Conservation (phyloP, 352 stramenopile genomes). For the Phytophthora ramorum region DNA sequence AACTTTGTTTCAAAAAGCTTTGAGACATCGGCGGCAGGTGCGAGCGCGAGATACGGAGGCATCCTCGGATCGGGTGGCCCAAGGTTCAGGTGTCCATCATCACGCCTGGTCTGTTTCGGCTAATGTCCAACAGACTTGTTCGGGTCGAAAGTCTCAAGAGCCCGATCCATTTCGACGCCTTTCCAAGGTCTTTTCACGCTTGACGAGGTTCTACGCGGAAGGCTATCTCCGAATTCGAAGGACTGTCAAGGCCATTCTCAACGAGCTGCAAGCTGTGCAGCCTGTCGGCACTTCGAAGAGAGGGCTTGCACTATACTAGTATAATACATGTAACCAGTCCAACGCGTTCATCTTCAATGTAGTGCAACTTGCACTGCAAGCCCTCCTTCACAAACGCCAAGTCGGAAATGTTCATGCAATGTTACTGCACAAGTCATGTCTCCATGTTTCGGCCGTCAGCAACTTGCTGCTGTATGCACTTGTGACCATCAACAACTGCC, state of each 20-base stretch:
- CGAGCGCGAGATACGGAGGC: slow-evolving; percentile 21
- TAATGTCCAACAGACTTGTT: not conserved
- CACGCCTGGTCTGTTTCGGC: slow-evolving; percentile 13
- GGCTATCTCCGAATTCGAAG: slow-evolving; percentile 16
- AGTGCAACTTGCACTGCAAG: not conserved
- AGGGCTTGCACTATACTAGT: too few species aligned
- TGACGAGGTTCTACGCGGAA: slow-evolving; percentile 2
- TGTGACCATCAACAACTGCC: slow-evolving; percentile 12
- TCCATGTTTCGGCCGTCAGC: slow-evolving; percentile 17
- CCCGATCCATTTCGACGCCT: slow-evolving; percentile 28
- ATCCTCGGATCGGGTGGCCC: slow-evolving; percentile 24
- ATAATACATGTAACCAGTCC: too few species aligned
- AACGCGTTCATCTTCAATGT: too few species aligned
- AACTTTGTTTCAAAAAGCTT: not conserved
- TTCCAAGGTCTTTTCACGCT: slow-evolving; percentile 27
- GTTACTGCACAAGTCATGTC: slow-evolving; percentile 4
- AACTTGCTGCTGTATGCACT: not conserved
- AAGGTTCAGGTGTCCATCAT: slow-evolving; percentile 17
- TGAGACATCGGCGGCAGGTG: slow-evolving; percentile 10
- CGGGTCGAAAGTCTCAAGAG: slow-evolving; percentile 17
- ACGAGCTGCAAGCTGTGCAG: not conserved
- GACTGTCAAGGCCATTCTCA: too few species aligned
- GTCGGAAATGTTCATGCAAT: too few species aligned
- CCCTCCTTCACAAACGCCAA: too few species aligned
- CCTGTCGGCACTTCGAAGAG: not conserved